Evolutionary conservation across 805 yeast genomes (phyloP).

Genomic region (Pichia membranifaciens): DNA sequence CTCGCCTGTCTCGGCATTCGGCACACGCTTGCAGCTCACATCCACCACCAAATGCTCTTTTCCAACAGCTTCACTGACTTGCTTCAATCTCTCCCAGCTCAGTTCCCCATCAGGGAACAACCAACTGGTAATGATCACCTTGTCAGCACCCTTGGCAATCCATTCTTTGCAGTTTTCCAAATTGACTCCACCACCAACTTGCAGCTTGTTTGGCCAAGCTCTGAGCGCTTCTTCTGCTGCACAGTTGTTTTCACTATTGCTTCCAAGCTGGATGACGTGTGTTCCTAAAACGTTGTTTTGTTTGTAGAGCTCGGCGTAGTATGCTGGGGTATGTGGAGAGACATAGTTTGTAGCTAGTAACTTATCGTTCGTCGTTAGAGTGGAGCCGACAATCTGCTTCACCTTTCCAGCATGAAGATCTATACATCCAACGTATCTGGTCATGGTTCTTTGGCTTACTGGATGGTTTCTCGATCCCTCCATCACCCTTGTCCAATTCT

Average conservation of each 20-base stretch:
- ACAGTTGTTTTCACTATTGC: slow-evolving; percentile 63
- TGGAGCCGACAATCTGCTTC: slow-evolving; percentile 95
- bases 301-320: slow-evolving; percentile 67
- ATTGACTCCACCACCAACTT: slow-evolving; percentile 91
- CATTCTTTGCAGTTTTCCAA: slow-evolving; percentile 67
- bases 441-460: slow-evolving; percentile 42
- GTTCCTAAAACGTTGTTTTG: slow-evolving; percentile 60
- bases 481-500: neutral
- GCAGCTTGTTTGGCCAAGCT: slow-evolving; percentile 70
- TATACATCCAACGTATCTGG: slow-evolving; percentile 87
- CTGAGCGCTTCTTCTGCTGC: slow-evolving; percentile 75
- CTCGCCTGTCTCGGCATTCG: slow-evolving; percentile 22
- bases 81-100: slow-evolving; percentile 44
- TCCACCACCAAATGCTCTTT: slow-evolving; percentile 72
- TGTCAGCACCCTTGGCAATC: slow-evolving; percentile 75
- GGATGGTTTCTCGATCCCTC: no score
- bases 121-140: slow-evolving; percentile 91
- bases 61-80: slow-evolving; percentile 54
- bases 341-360: slow-evolving; percentile 68
- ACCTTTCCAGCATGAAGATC: slow-evolving; percentile 94
- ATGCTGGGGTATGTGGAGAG: slow-evolving; percentile 64
- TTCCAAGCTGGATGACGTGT: slow-evolving; percentile 90
- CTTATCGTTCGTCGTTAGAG: slow-evolving; percentile 45
- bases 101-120: slow-evolving; percentile 64
- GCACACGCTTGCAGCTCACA: slow-evolving; percentile 63